These are phyloP conservation scores for Saccharomyces pastorianus DNA, from an alignment of 1,139 yeast species.

Conservation along the genomic window DNA sequence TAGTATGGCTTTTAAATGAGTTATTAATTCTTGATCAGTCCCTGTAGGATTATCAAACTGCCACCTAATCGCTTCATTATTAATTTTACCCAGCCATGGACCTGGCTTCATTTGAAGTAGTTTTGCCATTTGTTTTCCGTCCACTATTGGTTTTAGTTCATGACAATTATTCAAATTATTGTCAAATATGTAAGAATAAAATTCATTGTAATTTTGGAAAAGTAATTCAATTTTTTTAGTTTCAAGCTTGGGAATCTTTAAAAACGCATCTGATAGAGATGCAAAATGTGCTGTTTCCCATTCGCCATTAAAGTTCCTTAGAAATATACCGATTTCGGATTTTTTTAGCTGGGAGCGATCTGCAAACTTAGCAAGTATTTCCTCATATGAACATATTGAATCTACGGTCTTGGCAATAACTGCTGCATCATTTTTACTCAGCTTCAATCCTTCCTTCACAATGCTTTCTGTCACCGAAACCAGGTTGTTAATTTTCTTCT, in stretches of 20 bases:
- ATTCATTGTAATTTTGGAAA: slow-evolving; percentile 32
- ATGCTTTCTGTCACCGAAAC: slow-evolving; percentile 32
- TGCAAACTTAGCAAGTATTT: slow-evolving; percentile 19
- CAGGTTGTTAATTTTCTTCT: slow-evolving; percentile 22
- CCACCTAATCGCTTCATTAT: slow-evolving; percentile 54
- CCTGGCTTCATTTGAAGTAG: slow-evolving; percentile 61
- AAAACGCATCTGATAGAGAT: slow-evolving; percentile 16
- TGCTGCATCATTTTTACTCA: slow-evolving; percentile 51
- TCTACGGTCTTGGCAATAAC: slow-evolving; percentile 39
- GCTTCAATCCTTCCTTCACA: slow-evolving; percentile 62
- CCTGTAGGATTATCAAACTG: slow-evolving; percentile 65
- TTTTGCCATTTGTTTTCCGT: slow-evolving; percentile 59
- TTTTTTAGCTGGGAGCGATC: slow-evolving; percentile 32
- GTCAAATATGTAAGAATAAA: slow-evolving; percentile 28
- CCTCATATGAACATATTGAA: slow-evolving; percentile 24
- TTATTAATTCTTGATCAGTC: slow-evolving; percentile 46
- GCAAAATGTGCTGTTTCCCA: slow-evolving; percentile 40
- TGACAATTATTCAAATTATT: slow-evolving; percentile 38
- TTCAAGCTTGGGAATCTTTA: slow-evolving; percentile 8
- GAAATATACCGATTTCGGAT: slow-evolving; percentile 52
- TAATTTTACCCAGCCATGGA: slow-evolving; percentile 64
- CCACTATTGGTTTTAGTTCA: slow-evolving; percentile 46
- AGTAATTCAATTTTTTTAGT: slow-evolving; percentile 7
- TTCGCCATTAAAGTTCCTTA: slow-evolving; percentile 47
- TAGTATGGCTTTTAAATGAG: slow-evolving; percentile 33